Evolutionary conservation across 257 asterid species (phyloP).

Genomic region (Solanum medicagineum): DNA sequence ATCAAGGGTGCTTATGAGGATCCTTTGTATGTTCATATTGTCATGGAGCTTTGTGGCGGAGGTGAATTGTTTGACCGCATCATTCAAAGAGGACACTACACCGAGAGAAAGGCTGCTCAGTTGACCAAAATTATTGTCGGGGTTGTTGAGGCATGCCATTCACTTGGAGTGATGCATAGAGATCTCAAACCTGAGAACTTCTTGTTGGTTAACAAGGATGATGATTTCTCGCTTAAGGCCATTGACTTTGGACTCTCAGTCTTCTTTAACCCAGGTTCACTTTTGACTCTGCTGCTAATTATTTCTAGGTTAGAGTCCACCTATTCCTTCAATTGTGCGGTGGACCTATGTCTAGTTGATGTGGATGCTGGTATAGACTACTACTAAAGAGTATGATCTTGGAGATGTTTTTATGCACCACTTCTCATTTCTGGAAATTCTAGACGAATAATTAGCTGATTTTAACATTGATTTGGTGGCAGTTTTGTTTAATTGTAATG

Average conservation of each 20-base stretch:
- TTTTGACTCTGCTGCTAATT: neutral
- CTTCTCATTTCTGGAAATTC: neutral
- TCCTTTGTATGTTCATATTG: slow-evolving; percentile 72
- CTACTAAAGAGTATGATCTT: neutral
- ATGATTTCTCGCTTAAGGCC: slow-evolving; percentile 88
- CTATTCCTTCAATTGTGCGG: neutral
- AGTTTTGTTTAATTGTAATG: neutral
- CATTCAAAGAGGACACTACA: slow-evolving; percentile 83
- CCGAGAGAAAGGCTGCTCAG: slow-evolving; percentile 86
- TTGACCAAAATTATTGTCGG: slow-evolving; percentile 79
- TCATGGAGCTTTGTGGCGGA: slow-evolving; percentile 87
- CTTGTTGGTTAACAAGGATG: slow-evolving; percentile 78
- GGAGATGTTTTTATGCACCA: neutral
- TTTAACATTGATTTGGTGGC: neutral
- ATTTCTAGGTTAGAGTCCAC: neutral
- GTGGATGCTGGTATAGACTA: neutral
- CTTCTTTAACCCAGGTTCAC: slow-evolving; percentile 87
- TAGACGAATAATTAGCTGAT: neutral
- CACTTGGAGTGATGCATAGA: slow-evolving; percentile 93
- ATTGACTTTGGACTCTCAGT: slow-evolving; percentile 96
- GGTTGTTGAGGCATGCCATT: slow-evolving; percentile 93
- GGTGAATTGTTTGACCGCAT: slow-evolving; percentile 93
- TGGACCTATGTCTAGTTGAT: neutral
- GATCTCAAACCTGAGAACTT: slow-evolving; percentile 93
- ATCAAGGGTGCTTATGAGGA: slow-evolving; percentile 94